Evolutionary conservation across 2,329 filamentous ascomycete species (phyloP).

Genomic region (Colletotrichum sp.): DNA sequence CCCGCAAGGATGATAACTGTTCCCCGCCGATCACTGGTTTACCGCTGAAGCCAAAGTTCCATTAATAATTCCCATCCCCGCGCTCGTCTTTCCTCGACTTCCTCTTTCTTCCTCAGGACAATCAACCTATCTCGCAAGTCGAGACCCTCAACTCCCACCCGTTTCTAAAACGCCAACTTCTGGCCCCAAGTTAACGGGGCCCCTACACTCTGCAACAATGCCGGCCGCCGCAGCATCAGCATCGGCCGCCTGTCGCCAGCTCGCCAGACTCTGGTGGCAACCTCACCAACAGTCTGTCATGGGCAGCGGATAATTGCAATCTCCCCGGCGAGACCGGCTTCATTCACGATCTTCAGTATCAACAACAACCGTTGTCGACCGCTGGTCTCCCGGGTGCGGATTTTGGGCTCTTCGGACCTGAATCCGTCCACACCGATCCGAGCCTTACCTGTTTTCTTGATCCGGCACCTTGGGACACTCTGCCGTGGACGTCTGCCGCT

Average conservation of each 20-base stretch:
- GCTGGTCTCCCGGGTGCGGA: slow-evolving; percentile 16
- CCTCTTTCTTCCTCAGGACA: not conserved
- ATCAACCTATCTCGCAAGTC: not conserved
- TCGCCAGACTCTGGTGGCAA: slow-evolving; percentile 4
- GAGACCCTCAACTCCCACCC: not conserved
- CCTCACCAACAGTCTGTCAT: slow-evolving; percentile 3
- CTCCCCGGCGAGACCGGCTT: slow-evolving; percentile 10
- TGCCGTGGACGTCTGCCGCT: slow-evolving; percentile 8
- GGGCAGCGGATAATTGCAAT: slow-evolving; percentile 7
- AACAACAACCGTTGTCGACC: not conserved
- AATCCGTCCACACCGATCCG: slow-evolving; percentile 10
- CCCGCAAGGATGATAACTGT: not conserved
- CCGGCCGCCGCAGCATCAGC: slow-evolving; percentile 4
- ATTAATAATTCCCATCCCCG: not conserved
- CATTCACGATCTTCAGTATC: not conserved
- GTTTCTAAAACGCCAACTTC: not conserved
- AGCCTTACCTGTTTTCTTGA: slow-evolving; percentile 6
- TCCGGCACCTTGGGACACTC: slow-evolving; percentile 15
- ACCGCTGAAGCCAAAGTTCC: not conserved
- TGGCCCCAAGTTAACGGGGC: slow-evolving; percentile 17
- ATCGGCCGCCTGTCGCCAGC: not conserved
- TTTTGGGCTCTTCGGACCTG: slow-evolving; percentile 5
- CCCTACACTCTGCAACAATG: slow-evolving; percentile 24
- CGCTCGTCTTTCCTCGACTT: not conserved
- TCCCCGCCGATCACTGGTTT: not conserved